Percentiles rank a stretch among this genome's conserved stretches.
phyloP scores from a whole-genome alignment of 768 basidiomycete species.

The Mycena venus region DNA sequence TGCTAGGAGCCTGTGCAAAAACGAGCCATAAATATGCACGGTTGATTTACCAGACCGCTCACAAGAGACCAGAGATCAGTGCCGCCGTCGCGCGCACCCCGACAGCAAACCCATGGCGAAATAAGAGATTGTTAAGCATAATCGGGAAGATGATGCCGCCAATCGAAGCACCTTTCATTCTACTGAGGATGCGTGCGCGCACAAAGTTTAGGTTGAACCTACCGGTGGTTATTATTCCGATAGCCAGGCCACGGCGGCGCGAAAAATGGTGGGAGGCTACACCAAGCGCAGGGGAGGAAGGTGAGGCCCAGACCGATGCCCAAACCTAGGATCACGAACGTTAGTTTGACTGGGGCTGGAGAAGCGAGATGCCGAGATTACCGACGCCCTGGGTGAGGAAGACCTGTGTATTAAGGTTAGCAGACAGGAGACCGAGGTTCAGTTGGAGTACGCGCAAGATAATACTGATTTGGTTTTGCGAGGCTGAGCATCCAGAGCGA shows the following conservation, averaged over 20 bases:
- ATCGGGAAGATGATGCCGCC: constrained; percentile 25
- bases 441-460: constrained; percentile 39
- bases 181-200: not conserved
- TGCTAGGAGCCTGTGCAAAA: constrained; percentile 20
- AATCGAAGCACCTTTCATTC: constrained; percentile 18
- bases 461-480: constrained; percentile 49
- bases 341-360: constrained; percentile 5
- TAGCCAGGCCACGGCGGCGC: constrained; percentile 15
- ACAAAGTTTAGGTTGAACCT: not conserved
- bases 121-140: constrained; percentile 18
- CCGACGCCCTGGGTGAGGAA: constrained; percentile 29
- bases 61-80: constrained; percentile 21
- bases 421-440: not conserved
- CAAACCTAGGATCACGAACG: constrained; percentile 5
- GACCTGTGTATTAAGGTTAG: constrained; percentile 24
- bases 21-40: not conserved
- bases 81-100: constrained; percentile 26
- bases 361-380: constrained; percentile 9
- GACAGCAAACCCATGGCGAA: constrained; percentile 12
- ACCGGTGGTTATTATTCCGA: constrained; percentile 27
- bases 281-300: constrained; percentile 17
- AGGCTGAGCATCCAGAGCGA: constrained; percentile 56
- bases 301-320: constrained; percentile 25
- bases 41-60: not conserved
- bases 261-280: constrained; percentile 21